Conservation (phyloP, 1,284 basidiomycete species). For the Trametes pubescens region DNA sequence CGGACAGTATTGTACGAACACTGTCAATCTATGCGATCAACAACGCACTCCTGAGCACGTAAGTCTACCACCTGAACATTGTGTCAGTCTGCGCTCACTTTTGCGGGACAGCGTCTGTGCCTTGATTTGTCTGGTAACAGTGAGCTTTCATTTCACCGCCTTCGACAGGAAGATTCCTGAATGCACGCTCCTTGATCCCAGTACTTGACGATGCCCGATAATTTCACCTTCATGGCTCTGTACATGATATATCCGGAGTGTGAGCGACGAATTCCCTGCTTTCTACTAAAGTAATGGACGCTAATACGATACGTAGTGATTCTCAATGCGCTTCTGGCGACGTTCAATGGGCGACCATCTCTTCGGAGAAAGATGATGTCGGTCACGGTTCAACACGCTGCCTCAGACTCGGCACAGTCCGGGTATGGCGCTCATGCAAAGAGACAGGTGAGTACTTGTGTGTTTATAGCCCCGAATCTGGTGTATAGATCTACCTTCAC, state of each 20-base stretch:
- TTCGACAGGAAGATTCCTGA: background rate
- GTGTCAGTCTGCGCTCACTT: background rate
- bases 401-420: background rate
- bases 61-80: background rate
- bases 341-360: background rate
- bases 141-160: background rate
- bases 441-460: too few species aligned
- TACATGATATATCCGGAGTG: conserved; percentile 5
- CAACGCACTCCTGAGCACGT: background rate
- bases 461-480: too few species aligned
- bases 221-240: conserved; percentile 5
- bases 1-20: background rate
- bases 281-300: background rate
- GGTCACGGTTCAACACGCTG: background rate
- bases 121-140: conserved; percentile 2
- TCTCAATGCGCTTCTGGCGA: conserved; percentile 7
- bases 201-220: background rate
- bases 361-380: background rate
- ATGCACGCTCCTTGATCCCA: too few species aligned
- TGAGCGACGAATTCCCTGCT: background rate
- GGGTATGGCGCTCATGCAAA: background rate
- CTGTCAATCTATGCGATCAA: conserved; percentile 7
- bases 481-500: too few species aligned
- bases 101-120: background rate
- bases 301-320: background rate